These are phyloP conservation scores for Lipomyces lipofer DNA, from an alignment of 805 yeast genomes.

Conservation along the genomic window DNA sequence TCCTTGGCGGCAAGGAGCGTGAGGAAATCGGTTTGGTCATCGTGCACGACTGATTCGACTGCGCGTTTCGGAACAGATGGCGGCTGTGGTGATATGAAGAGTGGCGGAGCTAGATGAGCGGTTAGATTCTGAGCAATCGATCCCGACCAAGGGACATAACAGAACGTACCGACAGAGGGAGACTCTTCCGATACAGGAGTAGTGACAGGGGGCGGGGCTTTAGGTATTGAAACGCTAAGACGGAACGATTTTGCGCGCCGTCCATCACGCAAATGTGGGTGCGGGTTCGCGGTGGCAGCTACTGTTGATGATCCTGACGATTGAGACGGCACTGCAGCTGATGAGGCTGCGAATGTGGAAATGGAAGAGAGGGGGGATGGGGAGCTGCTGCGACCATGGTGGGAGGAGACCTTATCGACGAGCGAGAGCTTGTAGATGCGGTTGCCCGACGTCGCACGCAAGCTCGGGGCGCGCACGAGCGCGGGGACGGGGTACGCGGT, in stretches of 20 bases:
- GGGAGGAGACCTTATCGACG: conserved; percentile 23
- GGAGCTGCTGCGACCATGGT: neutral
- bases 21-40: conserved; percentile 29
- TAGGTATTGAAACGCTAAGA: conserved; percentile 19
- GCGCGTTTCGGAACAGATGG: conserved; percentile 12
- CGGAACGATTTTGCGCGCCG: conserved; percentile 22
- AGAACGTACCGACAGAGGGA: conserved; percentile 17
- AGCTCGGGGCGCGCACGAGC: conserved; percentile 12
- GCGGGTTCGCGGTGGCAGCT: neutral
- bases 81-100: conserved; percentile 25
- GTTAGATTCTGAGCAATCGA: neutral
- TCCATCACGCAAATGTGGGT: conserved; percentile 11
- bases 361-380: neutral
- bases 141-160: neutral
- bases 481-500: conserved; percentile 6
- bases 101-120: conserved; percentile 6
- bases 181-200: conserved; percentile 22
- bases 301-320: conserved; percentile 8
- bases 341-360: neutral
- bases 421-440: conserved; percentile 24
- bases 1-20: conserved; percentile 44
- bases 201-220: conserved; percentile 17
- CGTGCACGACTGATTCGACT: conserved; percentile 10
- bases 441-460: conserved; percentile 27
- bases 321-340: neutral